Evolutionary conservation across 2,329 filamentous ascomycete genomes (phyloP).

Genomic region (Aureobasidium sp.): DNA sequence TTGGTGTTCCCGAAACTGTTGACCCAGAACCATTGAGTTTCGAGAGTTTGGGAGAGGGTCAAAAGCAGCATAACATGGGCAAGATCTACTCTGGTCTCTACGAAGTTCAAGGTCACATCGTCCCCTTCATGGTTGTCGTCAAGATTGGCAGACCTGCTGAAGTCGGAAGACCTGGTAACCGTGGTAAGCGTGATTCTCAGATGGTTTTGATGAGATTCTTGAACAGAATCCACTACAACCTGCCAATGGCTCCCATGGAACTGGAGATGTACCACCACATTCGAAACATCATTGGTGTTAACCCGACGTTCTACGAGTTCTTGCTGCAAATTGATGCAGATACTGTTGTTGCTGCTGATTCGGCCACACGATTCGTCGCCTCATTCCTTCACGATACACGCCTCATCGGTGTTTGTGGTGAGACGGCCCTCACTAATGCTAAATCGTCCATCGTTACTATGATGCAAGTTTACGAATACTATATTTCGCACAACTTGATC

Average conservation of each 20-base stretch:
- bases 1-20: conserved; percentile 86
- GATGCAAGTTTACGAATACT: conserved; percentile 99
- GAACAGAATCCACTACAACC: conserved; percentile 96
- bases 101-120: conserved; percentile 95
- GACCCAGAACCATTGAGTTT: conserved; percentile 96
- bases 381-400: conserved; percentile 87
- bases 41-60: conserved; percentile 88
- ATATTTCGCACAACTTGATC: conserved; percentile 93
- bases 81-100: conserved; percentile 98
- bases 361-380: conserved; percentile 85
- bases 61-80: conserved; percentile 98
- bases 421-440: conserved; percentile 87
- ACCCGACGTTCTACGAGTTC: conserved; percentile 97
- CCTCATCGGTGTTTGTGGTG: conserved; percentile 89
- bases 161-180: conserved; percentile 73
- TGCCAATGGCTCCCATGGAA: conserved; percentile 91
- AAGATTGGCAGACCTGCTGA: conserved; percentile 88
- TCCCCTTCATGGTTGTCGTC: conserved; percentile 92
- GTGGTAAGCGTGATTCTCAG: conserved; percentile 98
- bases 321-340: conserved; percentile 95
- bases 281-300: conserved; percentile 96
- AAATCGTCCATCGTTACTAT: conserved; percentile 93
- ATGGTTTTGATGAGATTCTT: conserved; percentile 99
- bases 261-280: conserved; percentile 99
- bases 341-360: conserved; percentile 84